These are phyloP conservation scores for Penicillium diatomitis DNA, from an alignment of 495 filamentous ascomycete genomes.

Conservation along the genomic window DNA sequence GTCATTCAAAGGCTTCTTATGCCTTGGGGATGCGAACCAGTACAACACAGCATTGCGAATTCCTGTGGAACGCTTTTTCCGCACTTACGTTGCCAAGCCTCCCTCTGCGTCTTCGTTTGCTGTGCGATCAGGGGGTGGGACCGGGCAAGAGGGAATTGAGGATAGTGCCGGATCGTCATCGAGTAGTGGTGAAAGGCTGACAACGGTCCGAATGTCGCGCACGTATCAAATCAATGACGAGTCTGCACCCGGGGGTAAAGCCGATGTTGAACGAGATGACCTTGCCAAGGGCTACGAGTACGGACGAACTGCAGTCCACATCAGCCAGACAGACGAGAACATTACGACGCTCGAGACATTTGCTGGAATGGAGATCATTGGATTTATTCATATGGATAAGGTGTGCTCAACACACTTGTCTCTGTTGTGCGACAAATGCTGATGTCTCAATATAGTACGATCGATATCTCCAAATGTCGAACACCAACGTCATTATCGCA, in stretches of 20 bases:
- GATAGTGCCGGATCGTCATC: constrained; percentile 33
- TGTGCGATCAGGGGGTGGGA: constrained; percentile 34
- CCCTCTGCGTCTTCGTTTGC: constrained; percentile 71
- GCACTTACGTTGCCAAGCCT: constrained; percentile 65
- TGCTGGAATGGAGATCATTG: constrained; percentile 68
- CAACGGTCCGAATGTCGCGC: constrained; percentile 59
- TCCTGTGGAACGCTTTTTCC: constrained; percentile 81
- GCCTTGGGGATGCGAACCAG: constrained; percentile 64
- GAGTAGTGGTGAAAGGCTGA: constrained; percentile 35
- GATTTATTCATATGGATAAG: constrained; percentile 68
- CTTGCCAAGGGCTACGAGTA: constrained; percentile 92
- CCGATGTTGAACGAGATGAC: constrained; percentile 73
- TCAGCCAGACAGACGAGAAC: constrained; percentile 73
- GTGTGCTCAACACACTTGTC: constrained; percentile 32
- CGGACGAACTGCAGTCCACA: constrained; percentile 82
- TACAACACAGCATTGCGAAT: constrained; percentile 76
- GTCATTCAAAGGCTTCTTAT: constrained; percentile 71
- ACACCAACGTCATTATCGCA: constrained; percentile 62
- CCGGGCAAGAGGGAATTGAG: constrained; percentile 34
- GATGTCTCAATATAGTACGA: constrained; percentile 52
- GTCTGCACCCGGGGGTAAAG: constrained; percentile 65
- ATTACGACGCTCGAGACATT: constrained; percentile 72
- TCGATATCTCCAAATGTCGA: constrained; percentile 76
- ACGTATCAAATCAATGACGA: constrained; percentile 74
- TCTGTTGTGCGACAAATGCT: background rate